A percentile compares a stretch with the other conserved stretches of the same genome.
Conservation (phyloP, 2,329 filamentous ascomycete species). For the Trichoderma citrinoviride region DNA sequence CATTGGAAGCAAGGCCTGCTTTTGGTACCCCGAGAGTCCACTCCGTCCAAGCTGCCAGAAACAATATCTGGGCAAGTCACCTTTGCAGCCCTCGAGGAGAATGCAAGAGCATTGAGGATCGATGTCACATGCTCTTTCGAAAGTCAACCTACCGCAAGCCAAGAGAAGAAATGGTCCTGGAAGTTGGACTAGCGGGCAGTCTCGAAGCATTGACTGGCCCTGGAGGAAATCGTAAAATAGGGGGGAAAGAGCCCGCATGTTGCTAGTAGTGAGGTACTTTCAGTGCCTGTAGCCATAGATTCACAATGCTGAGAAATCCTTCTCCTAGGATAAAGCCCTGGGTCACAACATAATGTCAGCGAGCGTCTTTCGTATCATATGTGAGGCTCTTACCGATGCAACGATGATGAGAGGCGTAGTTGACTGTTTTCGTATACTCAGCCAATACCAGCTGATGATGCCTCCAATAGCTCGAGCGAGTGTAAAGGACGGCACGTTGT, state of each 20-base stretch:
- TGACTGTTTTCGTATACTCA: slow-evolving; percentile 46
- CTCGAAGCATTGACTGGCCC: neutral
- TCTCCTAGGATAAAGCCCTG: slow-evolving; percentile 88
- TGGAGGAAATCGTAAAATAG: neutral
- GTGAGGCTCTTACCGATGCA: slow-evolving; percentile 56
- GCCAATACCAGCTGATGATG: slow-evolving; percentile 73
- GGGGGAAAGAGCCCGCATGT: neutral
- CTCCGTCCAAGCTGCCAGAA: slow-evolving; percentile 46
- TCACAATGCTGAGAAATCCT: slow-evolving; percentile 87
- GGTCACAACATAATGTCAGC: neutral
- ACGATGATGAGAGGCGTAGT: slow-evolving; percentile 85
- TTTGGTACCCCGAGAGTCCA: slow-evolving; percentile 60
- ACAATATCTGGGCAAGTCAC: slow-evolving; percentile 64
- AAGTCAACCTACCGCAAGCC: slow-evolving; percentile 26
- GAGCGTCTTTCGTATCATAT: no score
- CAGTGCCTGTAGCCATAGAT: slow-evolving; percentile 75
- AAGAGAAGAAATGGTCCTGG: slow-evolving; percentile 50
- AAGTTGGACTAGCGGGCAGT: slow-evolving; percentile 41
- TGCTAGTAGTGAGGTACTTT: slow-evolving; percentile 68
- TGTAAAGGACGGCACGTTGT: slow-evolving; percentile 95
- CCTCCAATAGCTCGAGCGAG: slow-evolving; percentile 84
- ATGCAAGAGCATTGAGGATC: slow-evolving; percentile 67
- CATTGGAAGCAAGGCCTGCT: slow-evolving; percentile 89
- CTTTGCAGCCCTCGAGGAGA: slow-evolving; percentile 67
- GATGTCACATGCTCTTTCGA: slow-evolving; percentile 59